A percentile compares a stretch with the other conserved stretches of the same genome.
Evolutionary conservation across 441 rosid genomes (phyloP).

Genomic region (Pelargonium australe): DNA sequence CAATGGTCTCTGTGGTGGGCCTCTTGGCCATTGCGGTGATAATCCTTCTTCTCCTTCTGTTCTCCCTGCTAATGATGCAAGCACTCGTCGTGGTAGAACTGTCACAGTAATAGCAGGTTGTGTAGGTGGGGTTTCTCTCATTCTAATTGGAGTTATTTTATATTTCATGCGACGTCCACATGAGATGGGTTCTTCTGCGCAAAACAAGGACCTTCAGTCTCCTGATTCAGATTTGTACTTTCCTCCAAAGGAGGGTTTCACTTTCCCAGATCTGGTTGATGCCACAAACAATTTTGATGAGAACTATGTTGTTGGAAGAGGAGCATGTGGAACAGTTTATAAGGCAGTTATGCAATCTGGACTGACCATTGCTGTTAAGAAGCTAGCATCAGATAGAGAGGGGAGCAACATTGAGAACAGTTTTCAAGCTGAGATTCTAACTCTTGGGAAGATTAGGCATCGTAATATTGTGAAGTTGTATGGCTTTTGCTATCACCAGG

Average conservation of each 20-base stretch:
- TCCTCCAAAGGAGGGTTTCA: slow-evolving; percentile 74
- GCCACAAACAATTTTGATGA: slow-evolving; percentile 76
- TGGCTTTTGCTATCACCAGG: slow-evolving; percentile 80
- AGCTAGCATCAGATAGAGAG: slow-evolving; percentile 65
- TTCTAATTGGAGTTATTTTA: slow-evolving; percentile 56
- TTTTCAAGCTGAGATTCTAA: slow-evolving; percentile 82
- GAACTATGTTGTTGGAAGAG: slow-evolving; percentile 66
- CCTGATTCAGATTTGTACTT: slow-evolving; percentile 65
- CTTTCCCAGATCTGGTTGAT: slow-evolving; percentile 67
- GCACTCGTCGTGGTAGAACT: slow-evolving; percentile 46
- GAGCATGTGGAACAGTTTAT: slow-evolving; percentile 91
- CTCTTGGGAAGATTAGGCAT: slow-evolving; percentile 89
- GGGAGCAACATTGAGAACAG: slow-evolving; percentile 77
- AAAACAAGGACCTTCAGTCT: slow-evolving; percentile 44
- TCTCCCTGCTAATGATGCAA: slow-evolving; percentile 27
- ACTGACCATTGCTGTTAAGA: slow-evolving; percentile 70
- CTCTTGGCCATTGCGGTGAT: slow-evolving; percentile 44
- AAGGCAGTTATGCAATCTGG: slow-evolving; percentile 78
- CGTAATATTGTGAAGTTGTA: slow-evolving; percentile 88
- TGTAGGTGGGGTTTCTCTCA: slow-evolving; percentile 72
- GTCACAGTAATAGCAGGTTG: slow-evolving; percentile 48
- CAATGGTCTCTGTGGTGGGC: slow-evolving; percentile 80
- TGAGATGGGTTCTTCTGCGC: slow-evolving; percentile 41
- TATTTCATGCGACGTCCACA: slow-evolving; percentile 55
- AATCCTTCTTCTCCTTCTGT: slow-evolving; percentile 33